Conservation (phyloP, 1,284 basidiomycete species). For the Golubevia pallescens region DNA sequence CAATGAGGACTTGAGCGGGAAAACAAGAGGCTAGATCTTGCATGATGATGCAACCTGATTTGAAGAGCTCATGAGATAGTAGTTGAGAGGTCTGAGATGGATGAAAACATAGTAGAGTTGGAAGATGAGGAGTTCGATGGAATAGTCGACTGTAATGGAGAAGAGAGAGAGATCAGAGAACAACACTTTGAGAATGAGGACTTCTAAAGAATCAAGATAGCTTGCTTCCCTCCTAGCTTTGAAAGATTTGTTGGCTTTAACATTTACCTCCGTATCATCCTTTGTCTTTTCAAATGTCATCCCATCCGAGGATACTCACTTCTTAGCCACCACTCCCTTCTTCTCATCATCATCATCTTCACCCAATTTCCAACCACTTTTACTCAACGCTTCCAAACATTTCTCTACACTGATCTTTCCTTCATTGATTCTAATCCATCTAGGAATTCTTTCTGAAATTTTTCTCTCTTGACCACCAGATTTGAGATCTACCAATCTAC, state of each 20-base stretch:
- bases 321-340: conserved; percentile 16
- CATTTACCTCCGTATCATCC: background rate
- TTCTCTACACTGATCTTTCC: conserved; percentile 55
- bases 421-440: conserved; percentile 54
- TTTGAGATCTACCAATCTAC: conserved; percentile 35
- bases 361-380: conserved; percentile 31
- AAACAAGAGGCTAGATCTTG: conserved; percentile 99
- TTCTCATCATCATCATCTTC: conserved; percentile 20
- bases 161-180: too few species aligned
- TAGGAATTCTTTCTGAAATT: conserved; percentile 35
- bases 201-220: too few species aligned
- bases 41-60: conserved; percentile 80
- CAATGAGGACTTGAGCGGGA: conserved; percentile 75
- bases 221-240: too few species aligned
- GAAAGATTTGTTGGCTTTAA: too few species aligned
- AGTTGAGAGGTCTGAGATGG: conserved; percentile 65
- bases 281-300: too few species aligned
- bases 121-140: conserved; percentile 70
- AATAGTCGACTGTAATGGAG: too few species aligned
- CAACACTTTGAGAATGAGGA: too few species aligned
- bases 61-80: conserved; percentile 68
- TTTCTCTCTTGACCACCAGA: conserved; percentile 29
- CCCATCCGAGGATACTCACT: conserved; percentile 17
- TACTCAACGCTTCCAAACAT: conserved; percentile 71
- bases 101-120: conserved; percentile 79